phyloP scores from a whole-genome alignment of 768 basidiomycete genomes.

The Favolaschia claudopus region DNA sequence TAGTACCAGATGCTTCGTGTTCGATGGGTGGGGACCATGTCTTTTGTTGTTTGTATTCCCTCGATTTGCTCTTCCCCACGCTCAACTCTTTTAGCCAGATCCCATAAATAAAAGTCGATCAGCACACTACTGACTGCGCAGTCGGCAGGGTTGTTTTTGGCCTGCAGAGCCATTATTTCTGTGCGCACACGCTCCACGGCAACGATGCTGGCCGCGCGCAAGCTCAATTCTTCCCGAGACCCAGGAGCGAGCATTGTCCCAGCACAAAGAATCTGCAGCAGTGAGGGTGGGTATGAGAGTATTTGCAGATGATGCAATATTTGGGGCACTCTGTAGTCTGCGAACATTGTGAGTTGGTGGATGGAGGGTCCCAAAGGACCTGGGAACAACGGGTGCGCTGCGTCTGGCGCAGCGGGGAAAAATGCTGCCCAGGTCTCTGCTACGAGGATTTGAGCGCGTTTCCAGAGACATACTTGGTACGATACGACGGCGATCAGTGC shows the following conservation, averaged over 20 bases:
- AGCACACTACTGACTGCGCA: slow-evolving; percentile 73
- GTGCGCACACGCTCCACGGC: slow-evolving; percentile 79
- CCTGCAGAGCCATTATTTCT: slow-evolving; percentile 49
- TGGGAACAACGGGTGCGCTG: slow-evolving; percentile 79
- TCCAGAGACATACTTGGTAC: slow-evolving; percentile 79
- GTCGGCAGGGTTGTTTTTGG: slow-evolving; percentile 31
- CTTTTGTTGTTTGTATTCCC: slow-evolving; percentile 60
- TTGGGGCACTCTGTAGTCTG: slow-evolving; percentile 92
- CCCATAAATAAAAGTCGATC: slow-evolving; percentile 93
- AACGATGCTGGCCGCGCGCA: slow-evolving; percentile 82
- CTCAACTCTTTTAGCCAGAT: slow-evolving; percentile 81
- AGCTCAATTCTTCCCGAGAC: slow-evolving; percentile 74
- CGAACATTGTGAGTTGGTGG: slow-evolving; percentile 88
- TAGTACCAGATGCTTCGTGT: slow-evolving; percentile 91
- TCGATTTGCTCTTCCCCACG: slow-evolving; percentile 64
- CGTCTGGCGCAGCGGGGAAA: slow-evolving; percentile 60
- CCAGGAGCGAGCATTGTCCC: slow-evolving; percentile 59
- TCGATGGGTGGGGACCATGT: slow-evolving; percentile 75
- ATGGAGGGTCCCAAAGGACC: slow-evolving; percentile 63
- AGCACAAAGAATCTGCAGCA: slow-evolving; percentile 58
- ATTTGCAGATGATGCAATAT: slow-evolving; percentile 86
- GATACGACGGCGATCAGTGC: neutral
- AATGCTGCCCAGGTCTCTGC: slow-evolving; percentile 95
- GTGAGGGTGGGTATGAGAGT: slow-evolving; percentile 70
- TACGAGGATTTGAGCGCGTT: slow-evolving; percentile 89